phyloP scores from a whole-genome alignment of 1,284 basidiomycete genomes.

The Cryptococcus sp. region DNA sequence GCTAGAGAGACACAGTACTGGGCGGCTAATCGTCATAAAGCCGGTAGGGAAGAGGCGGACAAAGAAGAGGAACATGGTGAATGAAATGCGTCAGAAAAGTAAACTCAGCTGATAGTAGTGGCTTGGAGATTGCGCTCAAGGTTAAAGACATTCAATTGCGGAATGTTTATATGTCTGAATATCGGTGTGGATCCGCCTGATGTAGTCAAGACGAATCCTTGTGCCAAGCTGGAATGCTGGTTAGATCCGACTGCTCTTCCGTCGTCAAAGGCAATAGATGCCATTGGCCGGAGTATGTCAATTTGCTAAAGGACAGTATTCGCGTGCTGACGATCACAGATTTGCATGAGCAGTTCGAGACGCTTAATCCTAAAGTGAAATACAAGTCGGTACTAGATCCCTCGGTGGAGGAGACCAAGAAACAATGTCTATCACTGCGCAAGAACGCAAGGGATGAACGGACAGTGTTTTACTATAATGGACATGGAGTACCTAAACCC shows the following conservation, averaged over 20 bases:
- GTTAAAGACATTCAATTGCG: slow-evolving; percentile 85
- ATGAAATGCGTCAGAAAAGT: slow-evolving; percentile 2
- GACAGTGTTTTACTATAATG: slow-evolving; percentile 96
- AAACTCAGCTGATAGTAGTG: not conserved
- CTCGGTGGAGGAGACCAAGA: slow-evolving; percentile 87
- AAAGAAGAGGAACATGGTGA: slow-evolving; percentile 36
- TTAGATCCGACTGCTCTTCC: slow-evolving; percentile 89
- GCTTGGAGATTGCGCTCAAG: slow-evolving; percentile 75
- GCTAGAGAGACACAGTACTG: slow-evolving; percentile 44
- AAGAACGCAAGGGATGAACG: slow-evolving; percentile 91
- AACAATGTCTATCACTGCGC: slow-evolving; percentile 79
- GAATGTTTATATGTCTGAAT: slow-evolving; percentile 92
- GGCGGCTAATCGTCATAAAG: slow-evolving; percentile 43
- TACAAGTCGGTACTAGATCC: slow-evolving; percentile 88
- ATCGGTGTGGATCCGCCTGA: slow-evolving; percentile 98
- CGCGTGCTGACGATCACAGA: slow-evolving; percentile 46
- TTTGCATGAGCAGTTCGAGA: slow-evolving; percentile 93
- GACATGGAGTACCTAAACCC: slow-evolving; percentile 95
- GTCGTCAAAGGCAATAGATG: slow-evolving; percentile 68
- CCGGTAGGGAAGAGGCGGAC: slow-evolving; percentile 30
- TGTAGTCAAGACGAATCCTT: slow-evolving; percentile 94
- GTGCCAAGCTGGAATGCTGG: slow-evolving; percentile 94
- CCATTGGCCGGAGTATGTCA: slow-evolving; percentile 47
- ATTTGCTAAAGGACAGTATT: not conserved
- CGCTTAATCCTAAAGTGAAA: slow-evolving; percentile 73